phyloP scores from a whole-genome alignment of 2,329 filamentous ascomycete genomes.

The Stagonosporopsis chrysanthemi region DNA sequence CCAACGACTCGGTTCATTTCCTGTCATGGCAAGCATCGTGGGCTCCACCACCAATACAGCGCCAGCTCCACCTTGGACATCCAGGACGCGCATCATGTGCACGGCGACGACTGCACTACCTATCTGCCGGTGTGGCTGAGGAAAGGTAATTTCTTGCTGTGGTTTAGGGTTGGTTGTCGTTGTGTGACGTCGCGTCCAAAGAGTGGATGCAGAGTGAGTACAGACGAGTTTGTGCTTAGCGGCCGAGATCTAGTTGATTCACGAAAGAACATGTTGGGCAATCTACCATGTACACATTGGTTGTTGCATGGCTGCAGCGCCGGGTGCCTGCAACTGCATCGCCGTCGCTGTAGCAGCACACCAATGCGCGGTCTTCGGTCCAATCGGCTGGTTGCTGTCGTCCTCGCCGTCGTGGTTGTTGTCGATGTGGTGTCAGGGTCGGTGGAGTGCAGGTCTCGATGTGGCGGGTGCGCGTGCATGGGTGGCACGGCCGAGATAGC shows the following conservation, averaged over 20 bases:
- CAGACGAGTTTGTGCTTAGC: slow-evolving; percentile 1
- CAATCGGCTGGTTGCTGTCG: neutral
- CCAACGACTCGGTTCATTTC: slow-evolving; percentile 2
- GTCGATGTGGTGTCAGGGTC: neutral
- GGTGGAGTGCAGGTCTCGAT: neutral
- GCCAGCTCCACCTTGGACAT: slow-evolving; percentile 1
- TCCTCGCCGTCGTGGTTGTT: neutral
- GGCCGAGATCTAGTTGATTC: neutral
- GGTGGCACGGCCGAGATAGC: slow-evolving; percentile 15
- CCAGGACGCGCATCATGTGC: slow-evolving; percentile 1
- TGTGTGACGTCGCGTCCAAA: slow-evolving; percentile 22
- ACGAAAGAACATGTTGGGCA: too few species aligned
- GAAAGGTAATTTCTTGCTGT: slow-evolving; percentile 12
- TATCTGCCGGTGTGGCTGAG: slow-evolving; percentile 17
- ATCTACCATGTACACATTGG: neutral
- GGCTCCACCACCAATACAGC: slow-evolving; percentile 1
- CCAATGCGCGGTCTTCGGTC: neutral
- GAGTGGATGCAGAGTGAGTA: neutral
- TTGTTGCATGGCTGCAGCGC: neutral
- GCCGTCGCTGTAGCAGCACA: neutral
- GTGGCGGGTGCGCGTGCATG: slow-evolving; percentile 7
- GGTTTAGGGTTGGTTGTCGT: slow-evolving; percentile 17
- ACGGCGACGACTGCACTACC: slow-evolving; percentile 3
- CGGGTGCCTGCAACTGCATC: neutral
- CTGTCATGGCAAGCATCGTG: slow-evolving; percentile 5